A percentile compares a stretch with the other conserved stretches of the same genome.
phyloP scores from a whole-genome alignment of 2,329 filamentous ascomycete genomes.

The Cryphonectria nitschkei region DNA sequence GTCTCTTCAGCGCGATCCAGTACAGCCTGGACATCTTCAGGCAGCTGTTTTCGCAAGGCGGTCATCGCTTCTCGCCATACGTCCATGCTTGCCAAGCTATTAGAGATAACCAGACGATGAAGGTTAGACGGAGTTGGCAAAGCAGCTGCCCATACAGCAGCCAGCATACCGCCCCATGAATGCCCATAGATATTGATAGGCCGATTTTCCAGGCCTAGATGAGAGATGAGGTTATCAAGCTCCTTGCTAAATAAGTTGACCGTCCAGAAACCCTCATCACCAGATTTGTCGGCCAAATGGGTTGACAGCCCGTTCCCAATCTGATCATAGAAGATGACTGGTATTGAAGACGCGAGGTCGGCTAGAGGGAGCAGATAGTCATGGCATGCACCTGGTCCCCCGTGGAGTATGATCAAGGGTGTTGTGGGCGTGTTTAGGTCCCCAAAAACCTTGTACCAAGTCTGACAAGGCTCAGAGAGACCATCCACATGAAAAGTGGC shows the following conservation, averaged over 20 bases:
- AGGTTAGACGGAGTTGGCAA: constrained; percentile 30
- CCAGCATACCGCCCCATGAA: constrained; percentile 27
- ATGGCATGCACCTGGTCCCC: constrained; percentile 50
- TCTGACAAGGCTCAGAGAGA: constrained; percentile 20
- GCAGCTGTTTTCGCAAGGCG: constrained; percentile 31
- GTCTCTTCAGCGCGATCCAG: constrained; percentile 35
- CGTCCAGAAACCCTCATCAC: constrained; percentile 33
- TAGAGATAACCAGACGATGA: constrained; percentile 36
- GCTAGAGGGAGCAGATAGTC: constrained; percentile 46
- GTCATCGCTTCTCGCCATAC: constrained; percentile 30
- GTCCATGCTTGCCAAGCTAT: constrained; percentile 38
- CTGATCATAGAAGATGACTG: constrained; percentile 58
- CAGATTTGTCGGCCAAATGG: constrained; percentile 46
- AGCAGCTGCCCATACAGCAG: constrained; percentile 21
- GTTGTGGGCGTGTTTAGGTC: constrained; percentile 9
- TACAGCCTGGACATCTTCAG: constrained; percentile 31
- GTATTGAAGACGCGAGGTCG: constrained; percentile 40
- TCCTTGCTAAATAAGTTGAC: constrained; percentile 33
- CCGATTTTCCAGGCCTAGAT: constrained; percentile 25
- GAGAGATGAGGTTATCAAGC: constrained; percentile 33
- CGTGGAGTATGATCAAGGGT: constrained; percentile 38
- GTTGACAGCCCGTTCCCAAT: constrained; percentile 55
- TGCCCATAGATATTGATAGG: constrained; percentile 29
- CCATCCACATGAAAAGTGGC: constrained; percentile 11
- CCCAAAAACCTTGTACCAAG: constrained; percentile 26